Evolutionary conservation across 257 asterid species (phyloP).

Genomic region (Solanum arcanum): DNA sequence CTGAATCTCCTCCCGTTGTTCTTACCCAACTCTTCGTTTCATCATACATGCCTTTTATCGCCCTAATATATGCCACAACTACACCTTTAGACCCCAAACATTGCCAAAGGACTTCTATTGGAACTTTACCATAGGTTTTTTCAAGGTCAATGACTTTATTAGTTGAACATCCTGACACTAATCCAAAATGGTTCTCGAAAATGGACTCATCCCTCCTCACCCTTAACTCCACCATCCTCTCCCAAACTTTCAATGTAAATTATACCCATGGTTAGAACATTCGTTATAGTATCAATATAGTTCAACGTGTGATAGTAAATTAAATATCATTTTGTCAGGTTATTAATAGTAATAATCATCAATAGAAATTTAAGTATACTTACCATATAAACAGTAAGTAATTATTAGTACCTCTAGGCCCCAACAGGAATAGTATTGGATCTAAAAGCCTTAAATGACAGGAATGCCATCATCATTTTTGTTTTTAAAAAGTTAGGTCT

Average conservation of each 20-base stretch:
- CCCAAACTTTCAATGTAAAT: neutral
- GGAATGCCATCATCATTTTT: neutral
- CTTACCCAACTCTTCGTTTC: neutral
- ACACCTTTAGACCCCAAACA: neutral
- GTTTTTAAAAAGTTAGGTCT: neutral
- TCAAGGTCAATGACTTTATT: neutral
- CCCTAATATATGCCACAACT: neutral
- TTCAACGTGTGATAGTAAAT: neutral
- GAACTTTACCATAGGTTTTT: neutral
- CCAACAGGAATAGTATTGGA: neutral
- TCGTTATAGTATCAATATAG: neutral
- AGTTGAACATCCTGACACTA: neutral
- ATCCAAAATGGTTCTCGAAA: neutral
- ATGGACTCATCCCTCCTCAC: neutral
- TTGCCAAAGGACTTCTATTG: too few relatives aligned
- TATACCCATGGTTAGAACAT: too few relatives aligned
- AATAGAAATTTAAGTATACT: neutral
- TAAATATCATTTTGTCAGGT: neutral
- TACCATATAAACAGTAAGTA: neutral
- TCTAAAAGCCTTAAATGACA: neutral
- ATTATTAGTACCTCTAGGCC: neutral
- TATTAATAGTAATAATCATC: too few relatives aligned
- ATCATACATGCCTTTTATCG: neutral
- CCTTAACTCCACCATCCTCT: neutral
- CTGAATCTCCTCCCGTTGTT: neutral